Base-by-base conservation (phyloP, 352 stramenopile genomes). In the Blastocystis sp. region DNA sequence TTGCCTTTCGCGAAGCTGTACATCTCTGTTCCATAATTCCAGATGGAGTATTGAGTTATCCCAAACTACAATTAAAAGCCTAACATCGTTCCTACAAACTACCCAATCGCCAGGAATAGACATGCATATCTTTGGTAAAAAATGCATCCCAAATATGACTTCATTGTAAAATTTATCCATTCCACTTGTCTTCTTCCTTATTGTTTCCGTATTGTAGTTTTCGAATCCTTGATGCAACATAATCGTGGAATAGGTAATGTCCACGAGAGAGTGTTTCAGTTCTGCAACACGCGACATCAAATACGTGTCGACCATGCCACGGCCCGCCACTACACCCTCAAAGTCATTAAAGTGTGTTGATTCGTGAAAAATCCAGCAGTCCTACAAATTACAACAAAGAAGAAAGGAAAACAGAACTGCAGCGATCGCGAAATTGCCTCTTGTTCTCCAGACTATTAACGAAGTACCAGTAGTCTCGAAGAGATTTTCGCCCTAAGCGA, bases 331-430 rank as follows among this genome's bases (percentile, higher is more conserved):
- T 37, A 73, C 63, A 37, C 20, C n/a, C 18, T 41, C n/a, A 20
- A 73, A 47, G 9, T 50, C 20, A 39, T 73, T 37, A 37, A 73
- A 73, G 39, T 43, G 26, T 11, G 26, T 73, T 0, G n/a, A 45
- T 16, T 9, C 7, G 63, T 73, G 63, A 37, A 73, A 73, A 37
- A 73, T 73, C 63, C 63, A 73, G 63, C 30, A 73, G 47, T 73
- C 63, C 63, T 73, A 43, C 63, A 9, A 6, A 1, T 73, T 13
- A 73, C 4, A 39, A 45, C 30, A 34, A 16, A 0, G 7, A 7
- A 16, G 9, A 39, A 18, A 16, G 8, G 20, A 1, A 13, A 9
- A 73, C 63, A 16, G 63, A 73, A 37, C 63, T 47, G 63, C 39
- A 45, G 20, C 30, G 9, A 1, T n/a, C 9, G 26, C 63, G 63